Evolutionary conservation across 202 grass and related monocot species (phyloP), one percentile per base, ranked within the genome.

Genomic region (Setaria italica): DNA sequence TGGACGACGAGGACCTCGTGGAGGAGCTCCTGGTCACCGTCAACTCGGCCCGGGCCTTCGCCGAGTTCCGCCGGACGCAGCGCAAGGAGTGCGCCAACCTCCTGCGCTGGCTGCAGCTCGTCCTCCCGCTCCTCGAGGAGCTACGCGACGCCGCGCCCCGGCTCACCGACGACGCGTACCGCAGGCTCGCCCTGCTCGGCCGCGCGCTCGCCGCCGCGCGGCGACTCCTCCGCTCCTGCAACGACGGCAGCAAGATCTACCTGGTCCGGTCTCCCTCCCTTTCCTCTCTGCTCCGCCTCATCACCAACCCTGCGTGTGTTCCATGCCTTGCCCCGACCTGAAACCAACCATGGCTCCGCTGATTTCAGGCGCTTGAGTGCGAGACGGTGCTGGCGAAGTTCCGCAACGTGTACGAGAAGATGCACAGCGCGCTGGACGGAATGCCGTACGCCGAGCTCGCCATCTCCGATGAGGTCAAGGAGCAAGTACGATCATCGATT

Each of bases 231-330:
- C 66, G 93, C 3, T 78, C 55, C 4, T 93, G 93, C 86, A 84
- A 95, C 54, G 90, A 95, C 56, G 90, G 93, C 80, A 95, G 90
- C 88, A 95, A 93, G 80, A 93, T 95, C 77, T 93, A 80, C 83
- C 84, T 95, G 88, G 93, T 95, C 4, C 64, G 70, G 54, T 76
- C 63, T 0, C 5, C 9, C 63, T 11, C 10, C 33, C 7, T 60
- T 59, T 6, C 4, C 39, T 41, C 13, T 32, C 37, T 4, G 9
- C 20, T 13, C 12, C 34, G 0, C 34, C 33, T n/a, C 55, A 9
- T 21, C 20, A 1, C 9, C 6, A 33, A 5, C 3, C 7, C 42
- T 50, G 14, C 51, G 11, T 50, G 11, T 64, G 5, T 57, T 81
- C 35, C 5, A 70, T 51, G 66, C 29, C 35, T 12, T 62, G 34